Evolutionary conservation across 2,329 filamentous ascomycete species (phyloP).

Genomic region (Apiospora marii): DNA sequence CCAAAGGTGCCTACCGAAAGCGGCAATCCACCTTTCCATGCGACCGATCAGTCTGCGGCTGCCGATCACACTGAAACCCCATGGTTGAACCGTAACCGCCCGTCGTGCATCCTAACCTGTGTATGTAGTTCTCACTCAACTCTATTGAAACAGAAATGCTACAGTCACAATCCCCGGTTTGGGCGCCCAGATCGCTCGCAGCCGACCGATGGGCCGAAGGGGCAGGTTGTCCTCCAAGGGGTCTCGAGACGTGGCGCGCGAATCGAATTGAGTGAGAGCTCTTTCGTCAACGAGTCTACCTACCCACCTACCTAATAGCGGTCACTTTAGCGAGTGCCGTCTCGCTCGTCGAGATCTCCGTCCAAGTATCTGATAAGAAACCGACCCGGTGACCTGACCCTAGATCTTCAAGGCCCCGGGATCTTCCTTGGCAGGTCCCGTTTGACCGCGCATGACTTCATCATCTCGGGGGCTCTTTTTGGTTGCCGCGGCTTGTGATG

Average conservation of each 20-base stretch:
- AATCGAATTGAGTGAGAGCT: not conserved
- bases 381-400: not conserved
- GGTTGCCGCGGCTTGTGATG: conserved; percentile 6
- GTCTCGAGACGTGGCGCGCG: not conserved
- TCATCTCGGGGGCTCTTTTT: not conserved
- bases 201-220: conserved; percentile 9
- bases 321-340: not conserved
- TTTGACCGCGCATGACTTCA: conserved; percentile 14
- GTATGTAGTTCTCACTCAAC: not conserved
- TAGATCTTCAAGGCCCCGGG: not conserved
- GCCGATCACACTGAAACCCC: conserved; percentile 13
- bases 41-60: not conserved
- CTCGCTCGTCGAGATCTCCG: not conserved
- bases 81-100: not conserved
- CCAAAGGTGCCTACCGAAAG: conserved; percentile 2
- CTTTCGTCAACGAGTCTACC: not conserved
- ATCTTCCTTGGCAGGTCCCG: not conserved
- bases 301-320: too few species aligned
- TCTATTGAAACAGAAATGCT: not conserved
- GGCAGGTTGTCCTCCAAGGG: not conserved
- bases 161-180: not conserved
- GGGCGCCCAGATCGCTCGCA: not conserved
- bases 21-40: not conserved
- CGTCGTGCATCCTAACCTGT: not conserved
- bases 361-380: not conserved